Base-by-base conservation (phyloP, 768 basidiomycete species). In the Russula vinacea region DNA sequence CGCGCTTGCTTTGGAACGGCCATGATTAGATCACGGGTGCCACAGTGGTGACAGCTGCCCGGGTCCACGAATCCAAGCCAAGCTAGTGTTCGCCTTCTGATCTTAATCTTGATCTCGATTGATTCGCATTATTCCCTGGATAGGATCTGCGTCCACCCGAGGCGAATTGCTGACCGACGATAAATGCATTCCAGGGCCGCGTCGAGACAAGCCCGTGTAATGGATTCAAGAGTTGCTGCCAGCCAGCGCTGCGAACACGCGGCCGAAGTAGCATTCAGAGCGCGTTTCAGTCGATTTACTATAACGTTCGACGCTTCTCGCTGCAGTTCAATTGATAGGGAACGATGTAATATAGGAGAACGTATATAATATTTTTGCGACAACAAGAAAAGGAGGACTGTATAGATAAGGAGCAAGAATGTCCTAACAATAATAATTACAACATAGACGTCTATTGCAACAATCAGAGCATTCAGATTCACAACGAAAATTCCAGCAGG, bases 101-200 rank as follows among this genome's bases (percentile, higher is more conserved):
- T 64, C 45, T 42, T 35, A 37, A 54, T 54, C 22, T 26, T 29
- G 62, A 51, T 57, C 62, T 42, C 16, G 50, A 62, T 64, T 42
- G 63, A 65, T 65, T 65, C 64, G 58, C 64, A 60, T 51, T 60
- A 54, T 65, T 26, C 42, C 64, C 58, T 26, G 39, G 37, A 49
- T 55, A 58, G 58, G 64, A 65, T 65, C 64, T 35, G 47, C 58
- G 54, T 44, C 50, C 50, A 33, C 62, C 16, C 51, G 51, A 58
- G 62, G 35, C 33, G 45, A 55, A 47, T 52, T 54, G 32, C 62
- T 59, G 24, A 49, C 62, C 58, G 52, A 54, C 58, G 63, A 64
- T 64, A 65, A 60, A 60, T 60, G 58, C 47, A 9, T 19, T 24
- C 22, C 5, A n/a, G 19, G 32, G 2, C 58, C 47, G 17, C 39